Evolutionary conservation across 768 basidiomycete species (phyloP).

Genomic region (Tricholoma flavovirens): DNA sequence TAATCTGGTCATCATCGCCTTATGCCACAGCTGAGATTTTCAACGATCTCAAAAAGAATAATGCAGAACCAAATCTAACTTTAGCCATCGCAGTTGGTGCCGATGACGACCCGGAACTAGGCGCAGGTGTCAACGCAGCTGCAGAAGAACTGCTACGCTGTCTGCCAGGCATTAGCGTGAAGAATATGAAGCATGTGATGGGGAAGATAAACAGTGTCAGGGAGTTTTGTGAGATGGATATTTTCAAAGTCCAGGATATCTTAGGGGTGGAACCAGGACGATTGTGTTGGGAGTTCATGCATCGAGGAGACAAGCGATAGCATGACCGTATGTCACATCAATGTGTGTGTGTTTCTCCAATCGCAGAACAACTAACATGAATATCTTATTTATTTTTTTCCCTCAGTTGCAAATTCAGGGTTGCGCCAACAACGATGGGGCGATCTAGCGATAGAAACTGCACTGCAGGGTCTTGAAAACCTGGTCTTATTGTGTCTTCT

Average conservation of each 20-base stretch:
- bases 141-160: slow-evolving; percentile 80
- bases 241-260: slow-evolving; percentile 61
- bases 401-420: no score
- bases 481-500: no score
- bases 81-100: slow-evolving; percentile 78
- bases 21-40: slow-evolving; percentile 91
- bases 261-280: slow-evolving; percentile 80
- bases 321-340: neutral
- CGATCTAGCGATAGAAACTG: no score
- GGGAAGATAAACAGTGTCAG: slow-evolving; percentile 70
- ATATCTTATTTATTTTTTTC: no score
- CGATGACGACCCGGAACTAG: slow-evolving; percentile 63
- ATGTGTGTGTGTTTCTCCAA: no score
- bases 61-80: slow-evolving; percentile 72
- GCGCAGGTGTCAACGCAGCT: slow-evolving; percentile 63
- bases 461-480: no score
- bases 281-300: slow-evolving; percentile 76
- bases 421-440: no score
- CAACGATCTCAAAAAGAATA: slow-evolving; percentile 79
- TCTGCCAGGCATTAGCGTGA: slow-evolving; percentile 79
- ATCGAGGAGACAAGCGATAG: slow-evolving; percentile 47
- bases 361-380: no score
- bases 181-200: slow-evolving; percentile 84
- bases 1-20: slow-evolving; percentile 97
- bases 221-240: slow-evolving; percentile 62